Percentiles rank a stretch among this genome's conserved stretches.
phyloP scores from a whole-genome alignment of 768 basidiomycete species.

The Leccinum sublutescens region DNA sequence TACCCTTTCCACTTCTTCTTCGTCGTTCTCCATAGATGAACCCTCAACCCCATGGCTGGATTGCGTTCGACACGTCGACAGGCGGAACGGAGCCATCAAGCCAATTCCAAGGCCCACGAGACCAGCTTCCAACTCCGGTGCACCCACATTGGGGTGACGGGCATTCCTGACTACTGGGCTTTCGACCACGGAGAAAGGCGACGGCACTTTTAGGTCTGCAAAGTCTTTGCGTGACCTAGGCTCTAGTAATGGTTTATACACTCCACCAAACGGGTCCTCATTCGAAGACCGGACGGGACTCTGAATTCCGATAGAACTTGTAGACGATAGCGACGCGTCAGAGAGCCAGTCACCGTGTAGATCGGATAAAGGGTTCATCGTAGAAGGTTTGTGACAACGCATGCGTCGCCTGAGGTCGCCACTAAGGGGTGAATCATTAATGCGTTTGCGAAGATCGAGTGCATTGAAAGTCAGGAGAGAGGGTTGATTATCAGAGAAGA shows the following conservation, averaged over 20 bases:
- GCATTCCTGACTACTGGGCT: slow-evolving; percentile 49
- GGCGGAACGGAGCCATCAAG: slow-evolving; percentile 54
- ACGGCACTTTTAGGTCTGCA: slow-evolving; percentile 15
- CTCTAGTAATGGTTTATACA: slow-evolving; percentile 10
- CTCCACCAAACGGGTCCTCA: slow-evolving; percentile 47
- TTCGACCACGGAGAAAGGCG: slow-evolving; percentile 35
- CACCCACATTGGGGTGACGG: slow-evolving; percentile 20
- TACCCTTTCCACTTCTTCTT: slow-evolving; percentile 35
- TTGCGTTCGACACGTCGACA: slow-evolving; percentile 40
- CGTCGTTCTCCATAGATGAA: slow-evolving; percentile 27
- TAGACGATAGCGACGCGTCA: slow-evolving; percentile 29
- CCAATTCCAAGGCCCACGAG: slow-evolving; percentile 40
- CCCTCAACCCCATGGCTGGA: slow-evolving; percentile 9
- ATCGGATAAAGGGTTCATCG: slow-evolving; percentile 28
- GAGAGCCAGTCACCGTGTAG: slow-evolving; percentile 31
- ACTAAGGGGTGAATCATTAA: slow-evolving; percentile 50
- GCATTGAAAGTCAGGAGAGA: slow-evolving; percentile 33
- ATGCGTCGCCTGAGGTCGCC: slow-evolving; percentile 29
- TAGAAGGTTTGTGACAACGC: slow-evolving; percentile 28
- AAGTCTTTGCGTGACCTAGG: slow-evolving; percentile 10
- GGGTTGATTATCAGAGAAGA: slow-evolving; percentile 37
- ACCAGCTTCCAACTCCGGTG: slow-evolving; percentile 33
- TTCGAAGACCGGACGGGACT: slow-evolving; percentile 30
- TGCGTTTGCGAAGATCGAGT: slow-evolving; percentile 34
- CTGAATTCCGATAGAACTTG: slow-evolving; percentile 18